Percentiles rank a stretch among this genome's conserved stretches.
Evolutionary conservation across 148 eudicot species (phyloP).

Genomic region (Drosera capensis): DNA sequence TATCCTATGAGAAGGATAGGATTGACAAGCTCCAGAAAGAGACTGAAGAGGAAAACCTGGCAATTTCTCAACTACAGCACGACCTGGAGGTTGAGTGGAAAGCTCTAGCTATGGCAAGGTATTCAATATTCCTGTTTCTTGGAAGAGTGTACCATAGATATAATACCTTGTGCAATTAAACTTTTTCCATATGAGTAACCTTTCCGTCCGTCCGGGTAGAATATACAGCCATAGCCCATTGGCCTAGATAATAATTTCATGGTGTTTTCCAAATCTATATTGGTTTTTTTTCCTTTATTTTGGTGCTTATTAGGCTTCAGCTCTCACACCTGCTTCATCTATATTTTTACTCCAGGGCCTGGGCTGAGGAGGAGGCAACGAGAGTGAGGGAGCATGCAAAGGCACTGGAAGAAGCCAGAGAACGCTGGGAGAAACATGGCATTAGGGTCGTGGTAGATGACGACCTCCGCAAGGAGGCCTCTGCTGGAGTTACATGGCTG

Average conservation of each 20-base stretch:
- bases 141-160: background rate
- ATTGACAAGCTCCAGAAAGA: constrained; percentile 61
- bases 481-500: constrained; percentile 54
- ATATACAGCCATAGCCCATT: background rate
- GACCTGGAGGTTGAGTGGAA: constrained; percentile 93
- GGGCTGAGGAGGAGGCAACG: constrained; percentile 99
- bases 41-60: constrained; percentile 71
- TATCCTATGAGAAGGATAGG: constrained; percentile 77
- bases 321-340: no score
- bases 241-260: background rate
- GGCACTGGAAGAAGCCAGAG: constrained; percentile 85
- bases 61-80: constrained; percentile 60
- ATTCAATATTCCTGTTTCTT: constrained; percentile 7
- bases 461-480: constrained; percentile 27
- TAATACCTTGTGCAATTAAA: background rate
- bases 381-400: constrained; percentile 90
- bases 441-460: constrained; percentile 65
- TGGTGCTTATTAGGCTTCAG: no score
- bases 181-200: background rate
- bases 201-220: background rate
- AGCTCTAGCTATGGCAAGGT: constrained; percentile 98
- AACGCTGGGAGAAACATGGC: constrained; percentile 78
- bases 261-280: background rate
- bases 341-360: constrained; percentile 32
- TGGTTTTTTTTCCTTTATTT: background rate